Evolutionary conservation across 2,329 filamentous ascomycete species (phyloP).

Genomic region (Botrytis fabae): DNA sequence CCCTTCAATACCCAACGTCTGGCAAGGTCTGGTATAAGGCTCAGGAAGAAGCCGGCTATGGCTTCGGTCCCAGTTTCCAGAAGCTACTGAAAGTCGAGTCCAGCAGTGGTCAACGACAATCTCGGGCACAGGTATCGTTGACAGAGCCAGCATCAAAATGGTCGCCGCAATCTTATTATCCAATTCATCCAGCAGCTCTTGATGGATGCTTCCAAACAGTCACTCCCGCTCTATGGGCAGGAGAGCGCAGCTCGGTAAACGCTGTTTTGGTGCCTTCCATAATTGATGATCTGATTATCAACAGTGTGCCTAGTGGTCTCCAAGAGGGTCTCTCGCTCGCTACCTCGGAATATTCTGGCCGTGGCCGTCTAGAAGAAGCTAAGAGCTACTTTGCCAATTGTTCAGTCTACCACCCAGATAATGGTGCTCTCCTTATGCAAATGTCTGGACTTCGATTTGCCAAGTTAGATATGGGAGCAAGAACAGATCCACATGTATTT

Average conservation of each 20-base stretch:
- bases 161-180: constrained; percentile 38
- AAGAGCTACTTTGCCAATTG: constrained; percentile 21
- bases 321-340: constrained; percentile 21
- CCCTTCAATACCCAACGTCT: constrained; percentile 8
- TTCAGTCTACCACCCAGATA: constrained; percentile 29
- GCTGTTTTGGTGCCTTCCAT: constrained; percentile 30
- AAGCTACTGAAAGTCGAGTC: constrained; percentile 8
- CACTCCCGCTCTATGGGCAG: constrained; percentile 31
- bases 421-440: constrained; percentile 31
- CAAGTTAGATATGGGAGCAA: constrained; percentile 21
- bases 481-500: constrained; percentile 20
- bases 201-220: constrained; percentile 40
- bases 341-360: constrained; percentile 21
- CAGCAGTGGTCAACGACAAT: constrained; percentile 14
- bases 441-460: constrained; percentile 31
- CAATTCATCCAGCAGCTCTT: constrained; percentile 41
- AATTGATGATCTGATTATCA: constrained; percentile 33
- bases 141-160: constrained; percentile 18
- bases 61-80: not conserved
- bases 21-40: constrained; percentile 18
- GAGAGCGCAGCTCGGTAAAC: constrained; percentile 28
- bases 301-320: constrained; percentile 23
- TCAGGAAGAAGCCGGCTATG: not conserved
- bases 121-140: not conserved
- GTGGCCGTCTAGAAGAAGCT: constrained; percentile 23